Conservation (phyloP, 2,329 filamentous ascomycete species). For the Fusarium sp. region DNA sequence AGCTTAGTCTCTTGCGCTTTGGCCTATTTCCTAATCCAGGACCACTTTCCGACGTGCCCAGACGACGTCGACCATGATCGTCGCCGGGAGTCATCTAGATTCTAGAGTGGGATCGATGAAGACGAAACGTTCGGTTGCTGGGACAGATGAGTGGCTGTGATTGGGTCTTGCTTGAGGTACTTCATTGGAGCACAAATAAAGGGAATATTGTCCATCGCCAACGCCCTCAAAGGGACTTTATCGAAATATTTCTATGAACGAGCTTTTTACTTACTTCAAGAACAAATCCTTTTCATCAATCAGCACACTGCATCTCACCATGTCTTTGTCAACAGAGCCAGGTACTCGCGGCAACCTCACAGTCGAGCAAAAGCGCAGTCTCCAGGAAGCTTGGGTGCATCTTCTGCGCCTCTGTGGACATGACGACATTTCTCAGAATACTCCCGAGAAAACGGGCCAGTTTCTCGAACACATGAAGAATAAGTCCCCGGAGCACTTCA, state of each 20-base stretch:
- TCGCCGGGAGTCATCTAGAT: not conserved
- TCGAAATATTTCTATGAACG: conserved; percentile 5
- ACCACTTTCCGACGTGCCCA: conserved; percentile 38
- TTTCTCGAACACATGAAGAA: conserved; percentile 14
- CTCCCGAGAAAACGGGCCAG: conserved; percentile 4
- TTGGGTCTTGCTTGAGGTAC: conserved; percentile 1
- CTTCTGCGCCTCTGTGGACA: conserved; percentile 30
- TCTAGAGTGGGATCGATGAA: not conserved
- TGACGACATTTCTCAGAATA: conserved; percentile 1
- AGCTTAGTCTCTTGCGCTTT: not conserved
- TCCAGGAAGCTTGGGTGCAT: conserved; percentile 40
- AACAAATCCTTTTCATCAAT: conserved; percentile 5
- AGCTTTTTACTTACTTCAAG: not conserved
- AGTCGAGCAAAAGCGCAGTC: conserved; percentile 22
- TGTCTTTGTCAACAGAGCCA: conserved; percentile 26
- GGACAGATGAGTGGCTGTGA: not conserved
- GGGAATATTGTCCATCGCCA: not conserved
- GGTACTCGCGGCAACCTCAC: conserved; percentile 39
- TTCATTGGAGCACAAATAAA: conserved; percentile 14
- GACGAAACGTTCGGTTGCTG: not conserved
- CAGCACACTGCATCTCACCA: conserved; percentile 24
- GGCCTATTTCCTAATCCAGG: conserved; percentile 20
- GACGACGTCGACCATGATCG: conserved; percentile 7
- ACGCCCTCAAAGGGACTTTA: not conserved
- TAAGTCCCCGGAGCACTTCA: conserved; percentile 33